Evolutionary conservation across 495 filamentous ascomycete species (phyloP).

Genomic region (Tuber borchii): DNA sequence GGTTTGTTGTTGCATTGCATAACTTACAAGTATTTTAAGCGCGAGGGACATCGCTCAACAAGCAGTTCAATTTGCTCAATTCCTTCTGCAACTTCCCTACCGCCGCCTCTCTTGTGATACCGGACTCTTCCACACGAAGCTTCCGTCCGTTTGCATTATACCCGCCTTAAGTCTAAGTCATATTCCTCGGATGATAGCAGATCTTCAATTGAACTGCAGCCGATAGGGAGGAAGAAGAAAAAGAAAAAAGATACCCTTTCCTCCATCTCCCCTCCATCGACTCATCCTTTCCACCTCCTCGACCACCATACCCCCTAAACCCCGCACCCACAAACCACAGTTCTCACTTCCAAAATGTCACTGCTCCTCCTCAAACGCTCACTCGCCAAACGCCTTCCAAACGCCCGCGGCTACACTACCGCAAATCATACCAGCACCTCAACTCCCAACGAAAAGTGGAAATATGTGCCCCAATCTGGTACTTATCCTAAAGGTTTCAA

Average conservation of each 20-base stretch:
- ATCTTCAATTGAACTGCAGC: background rate
- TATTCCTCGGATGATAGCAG: background rate
- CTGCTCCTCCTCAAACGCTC: background rate
- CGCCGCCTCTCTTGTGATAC: background rate
- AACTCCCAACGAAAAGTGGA: constrained; percentile 30
- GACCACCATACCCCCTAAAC: background rate
- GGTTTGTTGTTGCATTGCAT: no score
- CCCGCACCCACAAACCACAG: background rate
- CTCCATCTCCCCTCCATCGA: background rate
- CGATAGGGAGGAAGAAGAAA: background rate
- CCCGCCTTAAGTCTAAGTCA: background rate
- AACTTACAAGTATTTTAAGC: no score
- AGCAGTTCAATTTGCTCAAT: no score
- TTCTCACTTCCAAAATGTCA: background rate
- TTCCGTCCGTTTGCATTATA: background rate
- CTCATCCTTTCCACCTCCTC: background rate
- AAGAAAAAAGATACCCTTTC: background rate
- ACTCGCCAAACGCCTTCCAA: background rate
- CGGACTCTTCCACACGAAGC: background rate
- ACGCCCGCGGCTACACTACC: background rate
- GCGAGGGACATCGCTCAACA: no score
- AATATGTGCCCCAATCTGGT: constrained; percentile 74
- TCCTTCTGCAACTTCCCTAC: no score
- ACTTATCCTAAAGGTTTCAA: constrained; percentile 86
- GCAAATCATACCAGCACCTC: constrained; percentile 6